These are phyloP conservation scores for Rhizomucor pusillus DNA, from an alignment of 371 early-diverging fungal species.

Conservation along the genomic window DNA sequence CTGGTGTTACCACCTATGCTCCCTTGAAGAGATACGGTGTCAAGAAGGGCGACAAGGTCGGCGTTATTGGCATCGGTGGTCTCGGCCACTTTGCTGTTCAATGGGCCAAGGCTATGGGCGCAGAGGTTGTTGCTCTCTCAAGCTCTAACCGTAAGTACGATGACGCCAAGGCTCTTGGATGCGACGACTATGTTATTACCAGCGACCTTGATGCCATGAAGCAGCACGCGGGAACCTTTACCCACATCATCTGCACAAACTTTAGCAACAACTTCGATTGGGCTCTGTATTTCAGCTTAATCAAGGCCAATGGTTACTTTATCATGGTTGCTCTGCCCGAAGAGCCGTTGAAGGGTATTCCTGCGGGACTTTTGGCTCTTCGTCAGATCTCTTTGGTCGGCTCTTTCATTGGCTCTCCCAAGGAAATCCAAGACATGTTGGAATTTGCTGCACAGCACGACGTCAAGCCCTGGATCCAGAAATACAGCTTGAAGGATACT, in stretches of 20 bases:
- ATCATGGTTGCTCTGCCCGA: constrained; percentile 66
- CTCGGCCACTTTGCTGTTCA: constrained; percentile 56
- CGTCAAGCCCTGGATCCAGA: constrained; percentile 67
- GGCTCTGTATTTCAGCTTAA: constrained; percentile 31
- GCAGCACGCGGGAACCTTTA: constrained; percentile 7
- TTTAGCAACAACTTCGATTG: constrained; percentile 42
- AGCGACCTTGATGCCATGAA: constrained; percentile 12
- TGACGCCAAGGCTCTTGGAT: constrained; percentile 33
- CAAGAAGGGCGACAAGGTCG: constrained; percentile 54
- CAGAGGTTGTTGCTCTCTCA: constrained; percentile 54
- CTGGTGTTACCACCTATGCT: constrained; percentile 61
- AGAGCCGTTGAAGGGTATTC: constrained; percentile 27
- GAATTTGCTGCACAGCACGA: constrained; percentile 65
- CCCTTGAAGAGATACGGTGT: constrained; percentile 51
- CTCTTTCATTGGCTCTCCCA: constrained; percentile 65
- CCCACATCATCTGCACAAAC: constrained; percentile 37
- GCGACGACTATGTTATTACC: constrained; percentile 33
- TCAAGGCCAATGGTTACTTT: constrained; percentile 45
- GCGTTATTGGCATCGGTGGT: constrained; percentile 60
- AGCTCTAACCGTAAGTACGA: constrained; percentile 31
- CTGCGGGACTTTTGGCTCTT: constrained; percentile 34
- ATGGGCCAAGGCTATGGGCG: constrained; percentile 62
- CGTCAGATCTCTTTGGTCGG: constrained; percentile 55
- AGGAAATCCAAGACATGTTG: constrained; percentile 61
- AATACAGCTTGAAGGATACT: constrained; percentile 55